Conservation (phyloP, 2,329 filamentous ascomycete genomes). For the Fusarium mexicanum region DNA sequence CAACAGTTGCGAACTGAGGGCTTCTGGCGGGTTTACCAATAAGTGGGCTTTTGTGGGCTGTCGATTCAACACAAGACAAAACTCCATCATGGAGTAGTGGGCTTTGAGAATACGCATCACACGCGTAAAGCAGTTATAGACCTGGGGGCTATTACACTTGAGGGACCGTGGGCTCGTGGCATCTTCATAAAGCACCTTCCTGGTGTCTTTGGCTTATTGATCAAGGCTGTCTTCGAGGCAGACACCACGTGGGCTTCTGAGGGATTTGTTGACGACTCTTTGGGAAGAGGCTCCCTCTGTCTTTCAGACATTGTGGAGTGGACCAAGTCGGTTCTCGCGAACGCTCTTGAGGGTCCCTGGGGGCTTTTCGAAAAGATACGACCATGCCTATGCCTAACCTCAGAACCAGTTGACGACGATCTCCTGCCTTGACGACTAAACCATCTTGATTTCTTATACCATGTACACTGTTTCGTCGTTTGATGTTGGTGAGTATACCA, state of each 20-base stretch:
- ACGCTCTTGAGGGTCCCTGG: conserved; percentile 52
- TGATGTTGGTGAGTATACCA: conserved; percentile 44
- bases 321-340: conserved; percentile 49
- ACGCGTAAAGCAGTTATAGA: conserved; percentile 58
- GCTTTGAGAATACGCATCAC: conserved; percentile 63
- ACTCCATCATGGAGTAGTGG: conserved; percentile 54
- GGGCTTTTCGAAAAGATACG: conserved; percentile 46
- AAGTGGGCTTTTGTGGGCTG: conserved; percentile 63
- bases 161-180: conserved; percentile 53
- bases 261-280: conserved; percentile 53
- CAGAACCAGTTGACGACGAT: conserved; percentile 30
- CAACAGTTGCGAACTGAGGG: conserved; percentile 52
- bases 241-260: conserved; percentile 51
- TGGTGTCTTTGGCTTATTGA: conserved; percentile 47
- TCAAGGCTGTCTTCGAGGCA: conserved; percentile 39
- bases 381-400: conserved; percentile 29
- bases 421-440: conserved; percentile 26
- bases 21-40: conserved; percentile 53
- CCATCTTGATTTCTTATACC: conserved; percentile 26
- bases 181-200: conserved; percentile 32
- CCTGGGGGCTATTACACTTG: conserved; percentile 62
- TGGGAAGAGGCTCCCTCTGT: conserved; percentile 43
- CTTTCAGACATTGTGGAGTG: conserved; percentile 33
- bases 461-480: conserved; percentile 37
- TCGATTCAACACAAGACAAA: conserved; percentile 60